A percentile compares a stretch with the other conserved stretches of the same genome.
These are phyloP conservation scores for Pseudogymnoascus sp. DNA, from an alignment of 2,329 filamentous ascomycete species.

Conservation along the genomic window DNA sequence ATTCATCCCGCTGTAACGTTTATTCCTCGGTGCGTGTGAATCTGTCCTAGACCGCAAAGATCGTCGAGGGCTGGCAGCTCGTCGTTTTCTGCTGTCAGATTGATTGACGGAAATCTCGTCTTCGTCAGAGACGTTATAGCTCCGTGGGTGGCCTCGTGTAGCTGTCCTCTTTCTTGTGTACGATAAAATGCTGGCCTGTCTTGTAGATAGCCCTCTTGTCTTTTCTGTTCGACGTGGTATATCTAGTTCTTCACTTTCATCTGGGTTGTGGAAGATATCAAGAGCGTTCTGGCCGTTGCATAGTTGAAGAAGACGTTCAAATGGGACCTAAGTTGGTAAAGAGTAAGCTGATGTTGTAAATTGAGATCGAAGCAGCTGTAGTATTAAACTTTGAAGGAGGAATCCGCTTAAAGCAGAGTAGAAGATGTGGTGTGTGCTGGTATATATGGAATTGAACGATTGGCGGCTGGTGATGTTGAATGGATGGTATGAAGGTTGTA, in stretches of 20 bases:
- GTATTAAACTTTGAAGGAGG: background rate
- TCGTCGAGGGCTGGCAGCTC: background rate
- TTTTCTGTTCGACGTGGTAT: conserved; percentile 7
- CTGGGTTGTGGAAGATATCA: conserved; percentile 30
- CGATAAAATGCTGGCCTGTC: conserved; percentile 14
- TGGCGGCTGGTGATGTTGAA: background rate
- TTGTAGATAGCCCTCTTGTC: conserved; percentile 6
- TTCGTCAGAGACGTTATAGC: background rate
- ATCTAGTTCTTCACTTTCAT: conserved; percentile 13
- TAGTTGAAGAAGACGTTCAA: conserved; percentile 36
- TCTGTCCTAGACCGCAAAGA: background rate
- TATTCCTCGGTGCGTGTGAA: background rate
- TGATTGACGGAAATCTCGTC: background rate
- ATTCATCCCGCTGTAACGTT: background rate
- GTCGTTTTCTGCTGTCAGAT: background rate
- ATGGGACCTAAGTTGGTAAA: conserved; percentile 32
- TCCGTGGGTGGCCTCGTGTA: background rate
- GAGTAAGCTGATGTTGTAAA: background rate
- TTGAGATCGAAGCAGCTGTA: background rate
- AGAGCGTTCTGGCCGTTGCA: conserved; percentile 40
- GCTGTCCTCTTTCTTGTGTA: background rate
- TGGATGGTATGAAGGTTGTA: background rate
- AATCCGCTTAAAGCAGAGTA: background rate
- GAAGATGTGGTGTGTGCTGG: background rate
- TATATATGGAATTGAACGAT: background rate